Conservation (phyloP, 2,329 filamentous ascomycete species). For the Phaeosphaeria sp. region DNA sequence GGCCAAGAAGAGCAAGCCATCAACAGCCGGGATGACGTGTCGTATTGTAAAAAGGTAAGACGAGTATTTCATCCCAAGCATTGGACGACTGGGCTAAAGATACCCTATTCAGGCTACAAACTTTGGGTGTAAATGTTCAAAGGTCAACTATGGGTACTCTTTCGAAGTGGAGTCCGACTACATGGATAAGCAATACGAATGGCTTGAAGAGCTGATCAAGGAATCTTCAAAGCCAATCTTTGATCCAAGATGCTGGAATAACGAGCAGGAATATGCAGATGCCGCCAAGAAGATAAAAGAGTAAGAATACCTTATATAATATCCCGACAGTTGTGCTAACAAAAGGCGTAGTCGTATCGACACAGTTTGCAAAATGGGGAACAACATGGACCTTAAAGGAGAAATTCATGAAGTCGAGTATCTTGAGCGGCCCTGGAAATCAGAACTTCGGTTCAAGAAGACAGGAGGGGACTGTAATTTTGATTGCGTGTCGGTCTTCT, state of each 20-base stretch:
- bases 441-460: not conserved
- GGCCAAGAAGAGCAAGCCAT: constrained; percentile 4
- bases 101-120: too few relatives aligned
- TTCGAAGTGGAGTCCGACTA: not conserved
- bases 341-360: not conserved
- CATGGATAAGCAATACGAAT: constrained; percentile 8
- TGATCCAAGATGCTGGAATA: not conserved
- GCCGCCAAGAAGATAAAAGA: not conserved
- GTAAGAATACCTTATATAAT: not conserved
- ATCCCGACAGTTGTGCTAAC: not conserved
- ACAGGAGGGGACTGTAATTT: not conserved
- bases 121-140: not conserved
- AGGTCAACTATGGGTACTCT: not conserved
- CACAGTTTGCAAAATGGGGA: not conserved
- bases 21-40: too few relatives aligned
- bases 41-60: too few relatives aligned
- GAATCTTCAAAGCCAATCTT: not conserved
- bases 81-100: too few relatives aligned
- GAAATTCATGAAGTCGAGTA: too few relatives aligned
- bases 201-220: constrained; percentile 7
- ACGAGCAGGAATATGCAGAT: not conserved
- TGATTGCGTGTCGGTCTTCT: not conserved
- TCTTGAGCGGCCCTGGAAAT: too few relatives aligned
- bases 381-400: not conserved
- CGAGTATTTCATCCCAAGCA: too few relatives aligned